Conservation (phyloP, 345 rosid species). For the Punica granatum region DNA sequence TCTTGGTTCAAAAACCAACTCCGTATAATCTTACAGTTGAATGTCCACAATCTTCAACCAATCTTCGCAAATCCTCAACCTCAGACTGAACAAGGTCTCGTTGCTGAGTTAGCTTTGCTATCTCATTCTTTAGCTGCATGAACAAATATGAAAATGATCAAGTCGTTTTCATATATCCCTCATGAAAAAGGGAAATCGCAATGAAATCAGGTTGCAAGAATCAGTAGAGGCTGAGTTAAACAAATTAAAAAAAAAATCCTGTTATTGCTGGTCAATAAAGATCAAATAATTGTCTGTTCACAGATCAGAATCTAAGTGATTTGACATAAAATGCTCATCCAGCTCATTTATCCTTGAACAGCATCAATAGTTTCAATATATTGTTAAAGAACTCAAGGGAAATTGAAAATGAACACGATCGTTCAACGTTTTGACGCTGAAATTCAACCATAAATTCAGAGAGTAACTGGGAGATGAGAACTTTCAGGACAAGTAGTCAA, state of each 20-base stretch:
- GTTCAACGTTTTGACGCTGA: not conserved
- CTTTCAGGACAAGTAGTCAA: not conserved
- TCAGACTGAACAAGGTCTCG: conserved; percentile 47
- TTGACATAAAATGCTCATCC: not conserved
- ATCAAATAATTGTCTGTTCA: not conserved
- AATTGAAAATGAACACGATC: not conserved
- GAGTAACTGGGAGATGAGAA: not conserved
- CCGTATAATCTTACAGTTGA: conserved; percentile 26
- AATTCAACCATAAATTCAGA: not conserved
- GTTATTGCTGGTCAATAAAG: not conserved
- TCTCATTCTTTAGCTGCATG: conserved; percentile 61
- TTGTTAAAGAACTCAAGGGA: not conserved
- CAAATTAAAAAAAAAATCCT: not conserved
- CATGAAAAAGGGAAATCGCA: not conserved
- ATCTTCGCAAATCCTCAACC: conserved; percentile 48
- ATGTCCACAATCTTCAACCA: conserved; percentile 28
- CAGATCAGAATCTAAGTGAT: not conserved
- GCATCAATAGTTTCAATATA: not conserved
- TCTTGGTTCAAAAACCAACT: not conserved
- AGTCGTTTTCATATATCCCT: not conserved
- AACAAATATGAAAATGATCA: conserved; percentile 3
- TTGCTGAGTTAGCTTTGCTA: conserved; percentile 40
- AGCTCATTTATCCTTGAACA: not conserved
- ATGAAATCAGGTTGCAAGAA: not conserved
- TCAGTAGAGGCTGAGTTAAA: not conserved